A percentile compares a stretch with the other conserved stretches of the same genome.
These are phyloP conservation scores for Macrolepiota fuliginosa DNA, from an alignment of 768 basidiomycete genomes.

Conservation along the genomic window DNA sequence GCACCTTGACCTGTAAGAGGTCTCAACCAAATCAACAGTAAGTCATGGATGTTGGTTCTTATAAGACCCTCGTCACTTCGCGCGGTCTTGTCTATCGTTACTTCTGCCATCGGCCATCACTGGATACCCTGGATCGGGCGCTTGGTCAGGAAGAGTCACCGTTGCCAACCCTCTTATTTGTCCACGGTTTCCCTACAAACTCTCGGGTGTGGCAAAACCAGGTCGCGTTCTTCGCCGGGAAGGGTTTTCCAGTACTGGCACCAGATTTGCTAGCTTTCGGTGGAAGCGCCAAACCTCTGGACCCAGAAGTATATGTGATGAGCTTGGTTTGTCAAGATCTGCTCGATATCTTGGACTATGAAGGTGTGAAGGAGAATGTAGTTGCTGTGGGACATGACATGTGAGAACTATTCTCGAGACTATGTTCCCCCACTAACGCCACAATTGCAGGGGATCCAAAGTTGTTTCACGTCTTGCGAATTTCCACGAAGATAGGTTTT, in stretches of 20 bases:
- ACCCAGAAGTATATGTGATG: constrained; percentile 33
- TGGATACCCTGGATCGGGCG: constrained; percentile 9
- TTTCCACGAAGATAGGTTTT: constrained; percentile 35
- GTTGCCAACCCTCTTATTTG: constrained; percentile 36
- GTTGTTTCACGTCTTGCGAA: constrained; percentile 36
- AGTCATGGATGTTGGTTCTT: background rate
- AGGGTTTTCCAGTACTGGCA: constrained; percentile 44
- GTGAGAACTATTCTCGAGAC: constrained; percentile 19
- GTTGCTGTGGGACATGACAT: constrained; percentile 46
- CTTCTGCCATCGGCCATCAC: constrained; percentile 22
- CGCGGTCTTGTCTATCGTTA: constrained; percentile 41
- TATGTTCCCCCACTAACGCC: background rate
- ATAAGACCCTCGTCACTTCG: constrained; percentile 25
- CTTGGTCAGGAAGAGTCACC: constrained; percentile 21
- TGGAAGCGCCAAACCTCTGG: constrained; percentile 42
- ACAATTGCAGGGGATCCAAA: constrained; percentile 32
- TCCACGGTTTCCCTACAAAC: constrained; percentile 47
- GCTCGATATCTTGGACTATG: constrained; percentile 39
- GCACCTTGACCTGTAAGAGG: background rate
- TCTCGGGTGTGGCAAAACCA: constrained; percentile 39
- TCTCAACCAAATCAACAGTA: background rate
- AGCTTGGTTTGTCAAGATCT: constrained; percentile 39
- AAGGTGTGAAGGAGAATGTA: constrained; percentile 26
- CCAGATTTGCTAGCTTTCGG: constrained; percentile 54
- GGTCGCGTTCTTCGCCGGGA: constrained; percentile 33